Evolutionary conservation across 495 filamentous ascomycete species (phyloP).

Genomic region (Aspergillus funiculosus): DNA sequence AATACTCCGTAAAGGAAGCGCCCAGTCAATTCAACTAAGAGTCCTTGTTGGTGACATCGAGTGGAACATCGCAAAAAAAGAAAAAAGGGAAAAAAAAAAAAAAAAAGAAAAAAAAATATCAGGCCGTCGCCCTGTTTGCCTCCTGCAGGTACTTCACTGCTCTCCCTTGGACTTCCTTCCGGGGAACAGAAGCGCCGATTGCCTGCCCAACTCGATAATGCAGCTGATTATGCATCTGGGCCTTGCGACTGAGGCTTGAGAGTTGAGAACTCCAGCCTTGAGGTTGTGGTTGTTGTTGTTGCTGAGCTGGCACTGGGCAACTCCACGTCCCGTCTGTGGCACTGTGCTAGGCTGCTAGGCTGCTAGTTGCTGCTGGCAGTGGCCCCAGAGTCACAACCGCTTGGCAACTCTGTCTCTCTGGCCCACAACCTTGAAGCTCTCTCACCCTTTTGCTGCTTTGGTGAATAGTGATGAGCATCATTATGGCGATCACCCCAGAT

Average conservation of each 20-base stretch:
- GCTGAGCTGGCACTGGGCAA: constrained; percentile 15
- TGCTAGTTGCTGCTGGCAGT: too few species aligned
- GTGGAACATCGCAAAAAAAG: constrained; percentile 6
- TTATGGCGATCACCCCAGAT: constrained; percentile 15
- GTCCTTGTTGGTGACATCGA: constrained; percentile 8
- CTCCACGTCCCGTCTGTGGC: constrained; percentile 6
- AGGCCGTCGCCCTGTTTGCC: constrained; percentile 13
- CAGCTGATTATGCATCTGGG: constrained; percentile 13
- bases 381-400: too few species aligned
- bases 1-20: constrained; percentile 5
- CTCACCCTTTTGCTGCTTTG: constrained; percentile 14
- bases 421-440: constrained; percentile 4
- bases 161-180: too few species aligned
- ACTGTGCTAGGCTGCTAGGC: neutral
- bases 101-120: too few species aligned
- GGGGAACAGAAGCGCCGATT: too few species aligned
- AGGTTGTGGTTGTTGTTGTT: too few species aligned
- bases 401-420: too few species aligned
- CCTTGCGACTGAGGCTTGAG: too few species aligned
- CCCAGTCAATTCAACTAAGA: too few species aligned
- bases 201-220: constrained; percentile 11
- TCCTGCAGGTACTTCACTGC: constrained; percentile 15
- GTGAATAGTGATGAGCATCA: constrained; percentile 10
- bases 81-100: too few species aligned
- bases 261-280: too few species aligned